These are phyloP conservation scores for Cyphellophora attinorum DNA, from an alignment of 2,329 filamentous ascomycete species.

Conservation along the genomic window DNA sequence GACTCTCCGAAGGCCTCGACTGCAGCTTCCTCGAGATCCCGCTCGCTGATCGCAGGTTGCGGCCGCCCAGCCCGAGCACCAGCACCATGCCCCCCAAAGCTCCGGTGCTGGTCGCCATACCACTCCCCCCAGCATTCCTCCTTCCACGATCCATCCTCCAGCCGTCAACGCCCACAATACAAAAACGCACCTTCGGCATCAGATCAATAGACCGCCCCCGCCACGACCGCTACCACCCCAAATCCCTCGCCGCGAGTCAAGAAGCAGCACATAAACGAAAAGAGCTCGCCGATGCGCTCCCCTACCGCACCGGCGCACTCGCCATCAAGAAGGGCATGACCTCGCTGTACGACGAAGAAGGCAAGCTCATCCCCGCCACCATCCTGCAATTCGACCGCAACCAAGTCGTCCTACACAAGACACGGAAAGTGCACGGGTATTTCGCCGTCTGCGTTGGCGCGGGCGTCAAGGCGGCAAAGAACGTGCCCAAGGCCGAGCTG, in stretches of 20 bases:
- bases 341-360: conserved; percentile 68
- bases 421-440: conserved; percentile 71
- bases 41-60: background rate
- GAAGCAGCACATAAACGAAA: conserved; percentile 52
- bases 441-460: conserved; percentile 85
- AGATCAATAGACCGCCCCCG: conserved; percentile 46
- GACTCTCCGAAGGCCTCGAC: background rate
- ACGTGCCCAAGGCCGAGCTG: conserved; percentile 71
- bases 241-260: conserved; percentile 42
- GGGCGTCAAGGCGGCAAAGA: conserved; percentile 63
- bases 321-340: conserved; percentile 95
- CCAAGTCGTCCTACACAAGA: conserved; percentile 83
- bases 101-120: conserved; percentile 10
- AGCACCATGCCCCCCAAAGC: conserved; percentile 13
- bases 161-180: conserved; percentile 20
- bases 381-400: conserved; percentile 89
- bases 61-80: background rate
- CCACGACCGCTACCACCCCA: conserved; percentile 43
- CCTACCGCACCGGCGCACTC: conserved; percentile 68
- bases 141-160: conserved; percentile 17
- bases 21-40: background rate
- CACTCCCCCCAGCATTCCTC: conserved; percentile 18
- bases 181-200: conserved; percentile 39
- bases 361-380: conserved; percentile 73
- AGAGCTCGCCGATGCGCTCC: conserved; percentile 40